phyloP scores from a whole-genome alignment of 148 eudicot species.

The Camellia lanceoleosa region DNA sequence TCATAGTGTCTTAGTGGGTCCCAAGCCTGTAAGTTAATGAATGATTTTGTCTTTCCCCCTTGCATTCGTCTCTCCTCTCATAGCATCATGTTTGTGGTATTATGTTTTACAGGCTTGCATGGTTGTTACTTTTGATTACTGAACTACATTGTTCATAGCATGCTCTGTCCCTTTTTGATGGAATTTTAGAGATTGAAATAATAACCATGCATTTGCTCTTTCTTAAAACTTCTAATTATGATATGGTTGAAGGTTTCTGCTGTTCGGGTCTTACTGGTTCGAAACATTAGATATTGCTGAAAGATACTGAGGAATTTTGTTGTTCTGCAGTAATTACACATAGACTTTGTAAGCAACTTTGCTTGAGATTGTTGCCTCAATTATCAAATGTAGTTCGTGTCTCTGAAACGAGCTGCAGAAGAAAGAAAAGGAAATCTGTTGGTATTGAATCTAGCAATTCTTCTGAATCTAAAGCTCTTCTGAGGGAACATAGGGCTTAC shows the following conservation, averaged over 20 bases:
- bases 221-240: neutral
- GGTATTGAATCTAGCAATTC: conserved; percentile 45
- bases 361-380: conserved; percentile 59
- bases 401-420: conserved; percentile 22
- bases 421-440: conserved; percentile 2
- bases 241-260: neutral
- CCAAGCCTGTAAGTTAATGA: neutral
- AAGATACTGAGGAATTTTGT: conserved; percentile 5
- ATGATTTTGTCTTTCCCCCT: no score
- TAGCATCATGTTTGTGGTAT: neutral
- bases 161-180: no score
- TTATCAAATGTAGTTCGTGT: conserved; percentile 40
- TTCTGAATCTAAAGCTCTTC: conserved; percentile 34
- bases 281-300: neutral
- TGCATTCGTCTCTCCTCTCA: neutral
- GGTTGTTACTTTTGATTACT: neutral
- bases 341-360: conserved; percentile 65
- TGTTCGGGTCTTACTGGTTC: neutral
- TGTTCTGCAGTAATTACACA: conserved; percentile 57
- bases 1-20: neutral
- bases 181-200: no score
- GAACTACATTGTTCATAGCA: no score
- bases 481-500: conserved; percentile 54
- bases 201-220: neutral
- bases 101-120: neutral